These are phyloP conservation scores for Staphylotrichum longicolle DNA, from an alignment of 495 filamentous ascomycete species.

Conservation along the genomic window DNA sequence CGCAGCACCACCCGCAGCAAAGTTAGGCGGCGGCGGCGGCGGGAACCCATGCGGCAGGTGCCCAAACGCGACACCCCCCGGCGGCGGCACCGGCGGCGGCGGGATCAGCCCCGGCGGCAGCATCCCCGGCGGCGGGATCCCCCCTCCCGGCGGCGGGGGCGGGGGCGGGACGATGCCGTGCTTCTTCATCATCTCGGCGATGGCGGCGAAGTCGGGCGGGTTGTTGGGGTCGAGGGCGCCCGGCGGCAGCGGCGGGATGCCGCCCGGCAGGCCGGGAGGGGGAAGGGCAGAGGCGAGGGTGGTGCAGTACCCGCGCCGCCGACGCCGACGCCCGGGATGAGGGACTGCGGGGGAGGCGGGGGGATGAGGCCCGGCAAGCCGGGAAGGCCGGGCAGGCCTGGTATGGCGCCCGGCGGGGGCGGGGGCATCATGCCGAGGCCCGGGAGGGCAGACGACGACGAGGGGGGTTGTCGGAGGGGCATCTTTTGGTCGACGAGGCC, in stretches of 20 bases:
- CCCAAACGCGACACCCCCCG: slow-evolving; percentile 41
- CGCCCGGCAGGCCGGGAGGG: slow-evolving; percentile 44
- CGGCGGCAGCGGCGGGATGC: slow-evolving; percentile 51
- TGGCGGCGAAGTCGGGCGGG: slow-evolving; percentile 64
- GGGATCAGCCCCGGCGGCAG: slow-evolving; percentile 53
- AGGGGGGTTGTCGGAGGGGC: slow-evolving; percentile 44
- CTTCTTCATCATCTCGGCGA: slow-evolving; percentile 62
- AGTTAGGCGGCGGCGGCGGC: slow-evolving; percentile 25
- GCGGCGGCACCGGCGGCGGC: slow-evolving; percentile 49
- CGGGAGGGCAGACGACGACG: slow-evolving; percentile 36
- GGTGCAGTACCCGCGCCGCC: slow-evolving; percentile 39
- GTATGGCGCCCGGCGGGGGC: no score
- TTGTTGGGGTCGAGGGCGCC: slow-evolving; percentile 52
- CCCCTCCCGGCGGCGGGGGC: slow-evolving; percentile 17
- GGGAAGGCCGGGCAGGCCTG: slow-evolving; percentile 42
- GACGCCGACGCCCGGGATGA: slow-evolving; percentile 26
- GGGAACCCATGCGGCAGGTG: slow-evolving; percentile 36
- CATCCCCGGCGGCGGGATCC: slow-evolving; percentile 39
- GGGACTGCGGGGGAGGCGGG: slow-evolving; percentile 27
- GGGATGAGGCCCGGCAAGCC: slow-evolving; percentile 31
- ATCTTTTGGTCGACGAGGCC: slow-evolving; percentile 93
- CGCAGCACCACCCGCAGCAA: neutral
- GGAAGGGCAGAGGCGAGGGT: slow-evolving; percentile 32
- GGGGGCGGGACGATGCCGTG: slow-evolving; percentile 50
- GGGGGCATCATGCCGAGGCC: slow-evolving; percentile 36